phyloP scores from a whole-genome alignment of 495 filamentous ascomycete species.

The Wilcoxina mikolae region DNA sequence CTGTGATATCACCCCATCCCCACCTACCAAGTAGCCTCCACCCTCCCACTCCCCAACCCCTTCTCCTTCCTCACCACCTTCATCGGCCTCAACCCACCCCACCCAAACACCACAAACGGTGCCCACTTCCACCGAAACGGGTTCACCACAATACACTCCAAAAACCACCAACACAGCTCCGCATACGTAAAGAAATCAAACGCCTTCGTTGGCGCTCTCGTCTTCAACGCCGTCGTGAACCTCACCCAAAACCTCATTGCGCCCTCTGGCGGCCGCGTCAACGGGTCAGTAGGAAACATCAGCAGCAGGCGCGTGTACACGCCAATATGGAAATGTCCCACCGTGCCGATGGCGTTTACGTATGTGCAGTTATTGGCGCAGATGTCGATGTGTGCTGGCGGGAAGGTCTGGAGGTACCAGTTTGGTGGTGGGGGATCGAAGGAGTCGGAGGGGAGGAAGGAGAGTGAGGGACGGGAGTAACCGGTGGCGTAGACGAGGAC shows the following conservation, averaged over 20 bases:
- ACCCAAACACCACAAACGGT: constrained; percentile 63
- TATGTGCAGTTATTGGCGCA: constrained; percentile 77
- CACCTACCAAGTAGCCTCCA: no score
- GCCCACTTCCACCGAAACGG: constrained; percentile 76
- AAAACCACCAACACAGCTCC: constrained; percentile 73
- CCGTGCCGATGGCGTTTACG: constrained; percentile 62
- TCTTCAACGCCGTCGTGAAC: constrained; percentile 63
- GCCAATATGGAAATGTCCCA: constrained; percentile 77
- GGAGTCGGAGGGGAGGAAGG: constrained; percentile 54
- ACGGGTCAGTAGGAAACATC: constrained; percentile 70
- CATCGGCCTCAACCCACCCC: constrained; percentile 41
- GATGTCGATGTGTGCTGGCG: constrained; percentile 46
- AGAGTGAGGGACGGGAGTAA: constrained; percentile 54
- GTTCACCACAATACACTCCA: constrained; percentile 61
- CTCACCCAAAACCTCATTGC: constrained; percentile 81
- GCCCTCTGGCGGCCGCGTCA: constrained; percentile 51
- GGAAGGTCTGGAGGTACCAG: constrained; percentile 80
- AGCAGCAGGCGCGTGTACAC: constrained; percentile 75
- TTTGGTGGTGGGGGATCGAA: constrained; percentile 64
- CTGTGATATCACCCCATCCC: no score
- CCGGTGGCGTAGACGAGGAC: constrained; percentile 76
- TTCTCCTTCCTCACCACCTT: constrained; percentile 53
- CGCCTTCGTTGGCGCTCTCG: constrained; percentile 48
- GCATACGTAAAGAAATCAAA: constrained; percentile 84
- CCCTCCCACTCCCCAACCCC: constrained; percentile 8